Base-by-base conservation (phyloP, 305 asterid genomes). In the Coffea humblotiana region DNA sequence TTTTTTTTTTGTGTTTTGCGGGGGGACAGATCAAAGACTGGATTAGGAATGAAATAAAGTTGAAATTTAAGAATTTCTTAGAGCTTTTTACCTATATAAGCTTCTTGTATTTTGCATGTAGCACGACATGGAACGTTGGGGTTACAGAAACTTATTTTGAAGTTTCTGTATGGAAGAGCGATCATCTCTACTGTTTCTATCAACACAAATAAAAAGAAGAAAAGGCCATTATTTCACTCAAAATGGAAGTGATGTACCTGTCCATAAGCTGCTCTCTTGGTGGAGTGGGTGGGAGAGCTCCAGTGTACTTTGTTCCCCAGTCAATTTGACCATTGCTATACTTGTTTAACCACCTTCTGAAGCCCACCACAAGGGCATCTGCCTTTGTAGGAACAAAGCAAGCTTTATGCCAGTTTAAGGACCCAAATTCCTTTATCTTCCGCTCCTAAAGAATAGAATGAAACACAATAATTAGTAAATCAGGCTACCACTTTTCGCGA, bases 281-380 rank as follows among this genome's bases (percentile, higher is more conserved):
- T 69, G 99, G 99, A 78, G 91, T 89, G 19, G 93, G 91, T 7
- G 98, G 98, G 72, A 93, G 91, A 68, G 76, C 78, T 61, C 91
- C 93, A 12, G 84, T 90, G 74, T 69, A 92, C 87, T 95, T 94
- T 43, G 77, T 80, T 78, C 87, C 80, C 96, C 97, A 95, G 81
- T 92, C 97, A 79, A 95, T 88, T 90, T 87, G 84, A 64, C 95
- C 83, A 65, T 95, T 97, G 21, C 91, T 89, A 64, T 91, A 95
- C 86, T 93, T 95, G 84, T 93, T 95, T 81, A 95, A 74, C 98
- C 99, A 95, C 81, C 91, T 89, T 85, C 99, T 88, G 78, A 90
- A 92, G 23, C 91, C 77, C 45, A 91, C 96, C 65, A 95, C 92
- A 35, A 84, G 81, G 25, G 88, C 94, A 78, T 95, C 99, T 25